A percentile compares a stretch with the other conserved stretches of the same genome.
These are phyloP conservation scores for Rhododendron williamsianum DNA, from an alignment of 148 eudicot species.

Conservation along the genomic window DNA sequence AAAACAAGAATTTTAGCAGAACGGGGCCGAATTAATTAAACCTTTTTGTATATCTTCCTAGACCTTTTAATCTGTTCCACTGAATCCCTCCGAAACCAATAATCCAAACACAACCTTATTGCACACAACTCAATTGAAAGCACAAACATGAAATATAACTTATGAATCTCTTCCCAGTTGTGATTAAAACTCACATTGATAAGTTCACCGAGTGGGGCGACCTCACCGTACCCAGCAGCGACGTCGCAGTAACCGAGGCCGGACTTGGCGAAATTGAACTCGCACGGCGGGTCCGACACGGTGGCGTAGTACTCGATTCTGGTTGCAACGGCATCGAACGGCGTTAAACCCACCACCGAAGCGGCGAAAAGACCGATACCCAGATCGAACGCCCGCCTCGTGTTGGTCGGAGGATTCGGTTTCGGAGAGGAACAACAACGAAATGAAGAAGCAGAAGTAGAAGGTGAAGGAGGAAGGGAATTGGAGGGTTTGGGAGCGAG, in stretches of 20 bases:
- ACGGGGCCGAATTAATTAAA: background rate
- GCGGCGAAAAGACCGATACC: constrained; percentile 51
- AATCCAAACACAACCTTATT: background rate
- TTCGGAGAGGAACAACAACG: constrained; percentile 11
- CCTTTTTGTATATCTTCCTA: background rate
- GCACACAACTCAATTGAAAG: background rate
- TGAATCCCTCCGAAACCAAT: background rate
- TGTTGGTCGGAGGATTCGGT: background rate
- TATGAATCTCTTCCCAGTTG: background rate
- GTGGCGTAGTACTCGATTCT: constrained; percentile 86
- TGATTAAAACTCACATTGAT: constrained; percentile 44
- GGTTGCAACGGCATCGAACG: constrained; percentile 62
- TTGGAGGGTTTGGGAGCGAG: constrained; percentile 14
- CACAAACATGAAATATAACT: background rate
- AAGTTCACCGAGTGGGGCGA: constrained; percentile 58
- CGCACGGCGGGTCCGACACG: constrained; percentile 67
- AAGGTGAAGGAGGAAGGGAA: background rate
- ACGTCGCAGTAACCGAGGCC: constrained; percentile 84
- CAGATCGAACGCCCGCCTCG: constrained; percentile 20
- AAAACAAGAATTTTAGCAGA: no score
- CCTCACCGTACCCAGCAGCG: constrained; percentile 52
- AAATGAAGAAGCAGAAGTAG: constrained; percentile 1
- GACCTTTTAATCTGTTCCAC: background rate
- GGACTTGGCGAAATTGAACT: constrained; percentile 56
- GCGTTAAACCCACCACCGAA: constrained; percentile 39